A percentile compares a stretch with the other conserved stretches of the same genome.
Evolutionary conservation across 495 filamentous ascomycete species (phyloP).

Genomic region (Penicillium robsamsonii): DNA sequence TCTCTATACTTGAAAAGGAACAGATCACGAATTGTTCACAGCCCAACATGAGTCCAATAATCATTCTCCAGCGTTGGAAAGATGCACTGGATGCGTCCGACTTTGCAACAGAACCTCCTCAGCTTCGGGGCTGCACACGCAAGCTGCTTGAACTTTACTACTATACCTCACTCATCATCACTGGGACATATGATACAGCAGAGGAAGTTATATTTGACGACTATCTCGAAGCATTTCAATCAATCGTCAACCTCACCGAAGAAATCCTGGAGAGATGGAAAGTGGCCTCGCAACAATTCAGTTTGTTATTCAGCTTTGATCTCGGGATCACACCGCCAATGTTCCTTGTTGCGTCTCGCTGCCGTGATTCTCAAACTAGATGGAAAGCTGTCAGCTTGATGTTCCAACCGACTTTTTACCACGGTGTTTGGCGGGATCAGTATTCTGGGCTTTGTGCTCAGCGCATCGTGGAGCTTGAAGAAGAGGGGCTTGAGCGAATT

Average conservation of each 20-base stretch:
- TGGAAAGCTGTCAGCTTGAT: conserved; percentile 4
- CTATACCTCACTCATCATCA: conserved; percentile 2
- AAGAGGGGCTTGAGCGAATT: background rate
- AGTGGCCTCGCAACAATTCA: background rate
- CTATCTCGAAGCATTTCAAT: background rate
- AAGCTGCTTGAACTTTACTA: conserved; percentile 9
- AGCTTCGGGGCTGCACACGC: background rate
- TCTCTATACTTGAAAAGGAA: background rate
- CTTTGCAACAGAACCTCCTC: background rate
- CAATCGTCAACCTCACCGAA: background rate
- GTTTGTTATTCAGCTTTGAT: conserved; percentile 9
- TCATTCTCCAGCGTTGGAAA: conserved; percentile 5
- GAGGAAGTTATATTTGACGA: conserved; percentile 2
- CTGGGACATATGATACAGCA: background rate
- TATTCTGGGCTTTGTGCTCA: conserved; percentile 12
- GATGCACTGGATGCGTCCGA: conserved; percentile 1
- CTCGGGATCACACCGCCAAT: conserved; percentile 9
- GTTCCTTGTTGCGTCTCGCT: conserved; percentile 11
- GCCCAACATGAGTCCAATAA: background rate
- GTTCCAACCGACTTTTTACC: conserved; percentile 2
- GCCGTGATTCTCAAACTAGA: conserved; percentile 1
- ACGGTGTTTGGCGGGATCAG: conserved; percentile 9
- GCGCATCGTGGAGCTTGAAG: conserved; percentile 11
- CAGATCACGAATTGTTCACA: too few relatives aligned
- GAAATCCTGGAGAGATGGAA: background rate